Evolutionary conservation across 2,329 filamentous ascomycete species (phyloP).

Genomic region (Salinomyces thailandicus): DNA sequence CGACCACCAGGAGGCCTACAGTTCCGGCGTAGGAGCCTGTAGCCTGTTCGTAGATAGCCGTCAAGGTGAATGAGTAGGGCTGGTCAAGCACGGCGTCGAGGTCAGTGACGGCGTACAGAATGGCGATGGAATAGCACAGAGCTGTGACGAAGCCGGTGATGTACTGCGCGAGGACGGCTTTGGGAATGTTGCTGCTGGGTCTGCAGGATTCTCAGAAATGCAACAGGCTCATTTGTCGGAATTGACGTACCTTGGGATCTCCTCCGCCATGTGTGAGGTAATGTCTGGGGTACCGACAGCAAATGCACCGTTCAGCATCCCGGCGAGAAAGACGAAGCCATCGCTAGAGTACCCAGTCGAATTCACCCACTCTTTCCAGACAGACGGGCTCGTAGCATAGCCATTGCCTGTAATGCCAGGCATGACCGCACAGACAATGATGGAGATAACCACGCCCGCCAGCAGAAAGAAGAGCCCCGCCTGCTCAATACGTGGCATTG

Average conservation of each 20-base stretch:
- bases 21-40: slow-evolving; percentile 32
- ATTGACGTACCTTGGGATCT: slow-evolving; percentile 42
- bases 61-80: slow-evolving; percentile 42
- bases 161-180: slow-evolving; percentile 43
- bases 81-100: slow-evolving; percentile 44
- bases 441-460: slow-evolving; percentile 44
- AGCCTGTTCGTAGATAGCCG: slow-evolving; percentile 51
- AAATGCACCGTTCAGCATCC: slow-evolving; percentile 56
- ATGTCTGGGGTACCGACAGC: slow-evolving; percentile 54
- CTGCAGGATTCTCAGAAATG: too few relatives aligned
- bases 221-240: too few relatives aligned
- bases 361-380: slow-evolving; percentile 35
- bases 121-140: slow-evolving; percentile 31
- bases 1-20: slow-evolving; percentile 38
- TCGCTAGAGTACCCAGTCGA: slow-evolving; percentile 35
- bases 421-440: slow-evolving; percentile 48
- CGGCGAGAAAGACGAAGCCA: slow-evolving; percentile 51
- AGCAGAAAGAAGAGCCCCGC: slow-evolving; percentile 40
- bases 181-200: slow-evolving; percentile 43
- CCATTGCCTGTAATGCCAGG: slow-evolving; percentile 34
- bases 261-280: slow-evolving; percentile 54
- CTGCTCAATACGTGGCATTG: slow-evolving; percentile 43
- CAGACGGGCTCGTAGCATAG: slow-evolving; percentile 29
- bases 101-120: slow-evolving; percentile 49
- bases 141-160: slow-evolving; percentile 43